Evolutionary conservation across 163 green algal genomes (phyloP), one percentile per base, ranked within the genome.

Genomic region (Trebouxia gelatinosa): DNA sequence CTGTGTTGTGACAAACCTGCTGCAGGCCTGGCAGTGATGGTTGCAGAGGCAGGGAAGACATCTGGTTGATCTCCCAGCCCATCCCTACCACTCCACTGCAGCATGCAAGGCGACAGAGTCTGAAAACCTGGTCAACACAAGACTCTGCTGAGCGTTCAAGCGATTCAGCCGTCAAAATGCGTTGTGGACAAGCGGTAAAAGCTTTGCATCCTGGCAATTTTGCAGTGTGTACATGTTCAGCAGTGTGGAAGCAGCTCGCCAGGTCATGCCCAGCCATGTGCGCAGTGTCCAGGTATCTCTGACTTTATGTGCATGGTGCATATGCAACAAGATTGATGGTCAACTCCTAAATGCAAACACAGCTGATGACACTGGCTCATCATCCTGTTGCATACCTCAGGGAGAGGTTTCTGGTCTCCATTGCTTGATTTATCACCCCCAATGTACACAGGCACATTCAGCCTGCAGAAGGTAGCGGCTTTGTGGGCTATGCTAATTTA

Each of bases 81-180:
- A 70, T 70, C 62, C 46, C 46, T 17, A 16, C 62, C 62, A 70
- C 62, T 70, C 62, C 62, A 70, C 62, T 70, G 26, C 62, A 70
- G 16, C 23, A 31, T 35, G n/a, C n/a, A n/a, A n/a, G n/a, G n/a
- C n/a, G n/a, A n/a, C n/a, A n/a, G n/a, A n/a, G n/a, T n/a, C n/a
- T n/a, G n/a, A n/a, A n/a, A n/a, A 68, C 31, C 29, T 29, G 5
- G 11, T 39, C 13, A 39, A 26, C 59, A 28, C 7, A 7, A 68
- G 29, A 13, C 6, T 39, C 29, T 68, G 29, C 59, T 23, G n/a
- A n/a, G n/a, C n/a, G n/a, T n/a, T n/a, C n/a, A n/a, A n/a, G n/a
- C n/a, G n/a, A n/a, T n/a, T n/a, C n/a, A n/a, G n/a, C n/a, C n/a
- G n/a, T n/a, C n/a, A 1, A 2, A 6, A 54, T 9, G 13, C 43